Evolutionary conservation across 768 basidiomycete species (phyloP), one percentile per base, ranked within the genome.

Genomic region (Fomitopsis pulvina): DNA sequence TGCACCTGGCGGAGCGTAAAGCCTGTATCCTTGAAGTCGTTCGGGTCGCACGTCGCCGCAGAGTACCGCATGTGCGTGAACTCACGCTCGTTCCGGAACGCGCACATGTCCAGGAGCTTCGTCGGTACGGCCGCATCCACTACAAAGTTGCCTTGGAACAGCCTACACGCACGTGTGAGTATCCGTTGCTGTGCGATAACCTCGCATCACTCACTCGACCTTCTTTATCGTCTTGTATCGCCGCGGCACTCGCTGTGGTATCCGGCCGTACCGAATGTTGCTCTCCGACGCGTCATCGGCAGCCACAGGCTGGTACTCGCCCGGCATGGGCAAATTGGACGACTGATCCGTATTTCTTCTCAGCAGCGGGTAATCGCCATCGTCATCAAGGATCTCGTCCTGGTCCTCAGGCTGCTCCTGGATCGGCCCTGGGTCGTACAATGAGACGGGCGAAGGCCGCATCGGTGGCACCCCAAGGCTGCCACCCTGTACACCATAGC

Each of bases 1-100:
- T 90, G 80, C n/a, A 81, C 76, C 64, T 95, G 94, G 2, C 95
- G 81, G 6, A 97, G 74, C 0, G 91, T 89, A 68, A 95, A 98
- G 0, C 87, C 82, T 10, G 78, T 67, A 24, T 81, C 72, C 60
- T 83, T 77, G 66, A 97, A 98, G 61, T 91, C 83, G 66, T 97
- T 92, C 6, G 95, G 95, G 66, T 97, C 94, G 68, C 90, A 93
- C 0, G 95, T 98, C 14, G 91, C 92, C 0, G 93, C 95, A 8
- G 85, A 86, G 68, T 98, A 98, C 4, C 95, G 83, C 92, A 97
- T 94, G 67, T 92, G 86, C 0, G 90, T 92, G 64, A 91, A 94
- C 66, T 96, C 94, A 54, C 92, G 81, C 51, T 92, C 92, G 41
- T 79, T 84, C 46, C 81, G 78, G 53, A 78, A 68, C 5, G 81